Evolutionary conservation across 352 stramenopile genomes (phyloP), one percentile per base, ranked within the genome.

Genomic region (Phytophthora sansomeana): DNA sequence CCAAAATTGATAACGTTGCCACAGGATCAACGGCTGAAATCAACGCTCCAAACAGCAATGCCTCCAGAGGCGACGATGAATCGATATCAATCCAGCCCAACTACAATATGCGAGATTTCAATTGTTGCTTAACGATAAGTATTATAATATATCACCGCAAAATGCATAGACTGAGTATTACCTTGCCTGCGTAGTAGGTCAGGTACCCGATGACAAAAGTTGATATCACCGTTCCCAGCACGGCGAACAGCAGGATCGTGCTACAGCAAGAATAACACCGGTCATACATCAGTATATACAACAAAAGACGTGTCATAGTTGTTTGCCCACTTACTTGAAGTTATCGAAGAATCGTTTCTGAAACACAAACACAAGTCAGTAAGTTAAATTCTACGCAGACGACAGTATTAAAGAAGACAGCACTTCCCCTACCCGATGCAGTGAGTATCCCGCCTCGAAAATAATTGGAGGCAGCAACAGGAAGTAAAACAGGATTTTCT

Each of bases 11-110:
- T 9, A 99, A 75, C 14, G 96, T 99, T 1, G 97, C 96, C 2
- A 99, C 97, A 0, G 97, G 97, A 74, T 99, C 97, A 1, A 99
- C 95, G 1, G 97, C 91, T 2, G 89, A 98, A 50, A 99, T 99
- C 17, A 99, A 70, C 8, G 95, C 80, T 13, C 96, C 96, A 85
- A 99, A 99, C 6, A 99, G 72, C 21, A 99, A 77, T 0, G 90
- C 84, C 69, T 99, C 96, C 66, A 99, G 88, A 0, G 96, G 94
- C 60, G 96, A 98, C 2, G 87, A 91, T 24, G 87, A 86, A 70
- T 98, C 91, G 54, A 99, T 97, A 33, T 78, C 67, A 55, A 98
- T 90, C 80, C 81, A 90, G 8, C 78, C 81, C 30, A 73, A 72
- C 66, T 97, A 60, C 13, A 13, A 26, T 24, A 21, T 26, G 28